Conservation (phyloP, 177 flowering plant species). For the Vitis hybrid region DNA sequence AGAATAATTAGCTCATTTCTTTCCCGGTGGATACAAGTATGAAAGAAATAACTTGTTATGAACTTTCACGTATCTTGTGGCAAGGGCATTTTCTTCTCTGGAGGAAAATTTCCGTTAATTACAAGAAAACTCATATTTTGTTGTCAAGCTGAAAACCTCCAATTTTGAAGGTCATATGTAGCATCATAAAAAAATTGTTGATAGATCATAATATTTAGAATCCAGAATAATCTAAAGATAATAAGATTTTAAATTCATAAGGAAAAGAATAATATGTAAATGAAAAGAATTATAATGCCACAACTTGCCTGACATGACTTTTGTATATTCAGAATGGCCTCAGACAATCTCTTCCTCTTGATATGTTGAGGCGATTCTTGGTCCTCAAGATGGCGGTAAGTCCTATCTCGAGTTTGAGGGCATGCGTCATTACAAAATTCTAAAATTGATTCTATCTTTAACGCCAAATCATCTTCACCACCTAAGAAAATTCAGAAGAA, state of each 20-base stretch:
- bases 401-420: conserved; percentile 14
- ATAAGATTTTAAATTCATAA: not conserved
- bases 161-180: no score
- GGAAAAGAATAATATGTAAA: not conserved
- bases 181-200: not conserved
- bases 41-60: no score
- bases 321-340: conserved; percentile 26
- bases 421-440: conserved; percentile 37
- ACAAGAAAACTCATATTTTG: no score
- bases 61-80: no score
- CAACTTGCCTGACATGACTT: conserved; percentile 43
- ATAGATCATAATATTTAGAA: not conserved
- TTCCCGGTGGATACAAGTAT: no score
- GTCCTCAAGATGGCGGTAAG: conserved; percentile 13
- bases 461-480: conserved; percentile 33
- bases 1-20: no score
- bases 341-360: conserved; percentile 37
- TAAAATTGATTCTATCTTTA: conserved; percentile 37
- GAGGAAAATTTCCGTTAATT: no score
- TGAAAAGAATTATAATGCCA: not conserved
- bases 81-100: no score
- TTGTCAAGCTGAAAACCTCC: no score
- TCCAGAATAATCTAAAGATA: not conserved
- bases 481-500: conserved; percentile 18
- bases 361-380: conserved; percentile 12